These are phyloP conservation scores for Flaveria ramosissima DNA, from an alignment of 129 eudicot species.

Conservation along the genomic window DNA sequence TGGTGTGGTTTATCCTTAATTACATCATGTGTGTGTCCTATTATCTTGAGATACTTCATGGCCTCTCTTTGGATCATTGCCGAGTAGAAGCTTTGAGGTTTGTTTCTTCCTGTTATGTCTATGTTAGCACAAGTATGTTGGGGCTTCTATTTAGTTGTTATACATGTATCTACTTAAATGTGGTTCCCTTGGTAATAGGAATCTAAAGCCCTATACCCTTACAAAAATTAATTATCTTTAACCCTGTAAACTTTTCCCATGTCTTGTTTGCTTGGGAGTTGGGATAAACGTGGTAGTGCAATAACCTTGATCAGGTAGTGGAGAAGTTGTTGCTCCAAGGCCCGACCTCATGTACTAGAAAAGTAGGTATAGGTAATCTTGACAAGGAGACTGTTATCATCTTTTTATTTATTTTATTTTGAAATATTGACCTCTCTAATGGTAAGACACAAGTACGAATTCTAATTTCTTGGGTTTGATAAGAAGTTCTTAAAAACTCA, in stretches of 20 bases:
- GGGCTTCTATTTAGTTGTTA: conserved; percentile 12
- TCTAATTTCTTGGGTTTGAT: not conserved
- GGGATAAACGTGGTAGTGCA: too few species aligned
- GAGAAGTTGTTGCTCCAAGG: too few species aligned
- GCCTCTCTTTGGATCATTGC: not conserved
- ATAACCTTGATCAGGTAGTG: too few species aligned
- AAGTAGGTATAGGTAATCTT: not conserved
- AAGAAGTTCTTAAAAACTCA: not conserved
- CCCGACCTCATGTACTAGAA: not conserved
- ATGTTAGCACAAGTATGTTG: not conserved
- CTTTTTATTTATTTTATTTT: not conserved
- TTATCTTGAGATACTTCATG: conserved; percentile 6
- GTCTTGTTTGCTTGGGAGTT: not conserved
- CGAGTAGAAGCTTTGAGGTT: not conserved
- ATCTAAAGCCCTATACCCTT: not conserved
- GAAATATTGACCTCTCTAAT: not conserved
- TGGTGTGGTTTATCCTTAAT: not conserved
- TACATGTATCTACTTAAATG: not conserved
- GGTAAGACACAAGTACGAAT: not conserved
- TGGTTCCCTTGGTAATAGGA: not conserved
- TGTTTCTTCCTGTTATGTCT: not conserved
- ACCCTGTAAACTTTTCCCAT: not conserved
- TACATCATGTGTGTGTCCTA: not conserved
- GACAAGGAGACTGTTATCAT: too few species aligned
- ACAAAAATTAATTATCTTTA: not conserved